Percentiles rank a stretch among this genome's conserved stretches.
Conservation (phyloP, 176 grass and related monocot genomes). For the Typha latifolia region DNA sequence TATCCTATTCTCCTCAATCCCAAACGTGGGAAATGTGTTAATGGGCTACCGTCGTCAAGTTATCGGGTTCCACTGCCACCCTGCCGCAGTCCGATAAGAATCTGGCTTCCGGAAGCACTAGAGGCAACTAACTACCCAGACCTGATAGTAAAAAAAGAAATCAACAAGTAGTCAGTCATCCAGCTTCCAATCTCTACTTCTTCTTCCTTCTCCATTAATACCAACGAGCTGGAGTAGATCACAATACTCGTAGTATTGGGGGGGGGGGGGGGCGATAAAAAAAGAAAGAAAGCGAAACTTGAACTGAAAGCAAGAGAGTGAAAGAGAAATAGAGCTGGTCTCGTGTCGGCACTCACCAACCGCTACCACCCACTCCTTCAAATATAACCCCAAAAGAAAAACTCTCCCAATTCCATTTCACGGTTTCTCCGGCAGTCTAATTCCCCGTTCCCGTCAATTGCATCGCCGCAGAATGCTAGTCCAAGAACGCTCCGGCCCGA, state of each 20-base stretch:
- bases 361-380: constrained; percentile 30
- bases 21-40: no score
- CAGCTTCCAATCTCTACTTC: no score
- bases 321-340: no score
- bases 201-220: no score
- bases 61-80: no score
- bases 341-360: constrained; percentile 26
- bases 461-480: not conserved
- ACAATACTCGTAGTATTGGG: not conserved
- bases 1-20: no score
- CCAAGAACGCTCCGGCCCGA: constrained; percentile 25
- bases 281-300: constrained; percentile 32
- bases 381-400: not conserved
- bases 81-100: no score
- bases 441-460: not conserved
- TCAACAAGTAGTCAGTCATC: no score
- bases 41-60: no score
- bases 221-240: not conserved
- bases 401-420: not conserved
- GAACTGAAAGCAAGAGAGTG: constrained; percentile 45
- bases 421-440: not conserved
- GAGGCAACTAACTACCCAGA: no score
- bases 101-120: no score
- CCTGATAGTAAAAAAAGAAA: no score
- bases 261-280: not conserved